Evolutionary conservation across 345 rosid species (phyloP).

Genomic region (Salix purpurea): DNA sequence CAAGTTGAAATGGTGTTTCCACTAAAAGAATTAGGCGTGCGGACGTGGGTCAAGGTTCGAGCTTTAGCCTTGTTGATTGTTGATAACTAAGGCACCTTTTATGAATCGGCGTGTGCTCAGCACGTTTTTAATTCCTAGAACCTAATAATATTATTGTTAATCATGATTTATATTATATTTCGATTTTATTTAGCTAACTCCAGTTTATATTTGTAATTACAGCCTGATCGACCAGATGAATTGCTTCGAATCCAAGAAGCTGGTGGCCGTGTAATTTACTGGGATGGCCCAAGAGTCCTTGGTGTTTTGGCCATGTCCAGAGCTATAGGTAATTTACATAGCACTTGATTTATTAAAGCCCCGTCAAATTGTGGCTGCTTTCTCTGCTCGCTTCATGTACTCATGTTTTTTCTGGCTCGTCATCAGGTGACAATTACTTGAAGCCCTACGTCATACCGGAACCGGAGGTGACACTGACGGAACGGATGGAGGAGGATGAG

Average conservation of each 20-base stretch:
- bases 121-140: neutral
- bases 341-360: neutral
- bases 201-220: neutral
- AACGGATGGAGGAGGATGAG: constrained; percentile 67
- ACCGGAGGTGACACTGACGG: constrained; percentile 69
- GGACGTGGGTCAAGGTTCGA: neutral
- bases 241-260: constrained; percentile 58
- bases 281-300: constrained; percentile 81
- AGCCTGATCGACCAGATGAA: constrained; percentile 95
- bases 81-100: neutral
- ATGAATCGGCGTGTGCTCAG: neutral
- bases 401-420: neutral
- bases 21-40: neutral
- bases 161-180: neutral
- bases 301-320: constrained; percentile 93
- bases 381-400: neutral
- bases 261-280: constrained; percentile 80
- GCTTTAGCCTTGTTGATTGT: neutral
- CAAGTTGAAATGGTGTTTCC: neutral
- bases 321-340: constrained; percentile 55
- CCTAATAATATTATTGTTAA: neutral
- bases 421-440: constrained; percentile 78
- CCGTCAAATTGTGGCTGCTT: neutral
- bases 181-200: neutral
- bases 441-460: constrained; percentile 83